Evolutionary conservation across 306 rosid species (phyloP), one percentile per base, ranked within the genome.

Genomic region (Citrullus colocynthis): DNA sequence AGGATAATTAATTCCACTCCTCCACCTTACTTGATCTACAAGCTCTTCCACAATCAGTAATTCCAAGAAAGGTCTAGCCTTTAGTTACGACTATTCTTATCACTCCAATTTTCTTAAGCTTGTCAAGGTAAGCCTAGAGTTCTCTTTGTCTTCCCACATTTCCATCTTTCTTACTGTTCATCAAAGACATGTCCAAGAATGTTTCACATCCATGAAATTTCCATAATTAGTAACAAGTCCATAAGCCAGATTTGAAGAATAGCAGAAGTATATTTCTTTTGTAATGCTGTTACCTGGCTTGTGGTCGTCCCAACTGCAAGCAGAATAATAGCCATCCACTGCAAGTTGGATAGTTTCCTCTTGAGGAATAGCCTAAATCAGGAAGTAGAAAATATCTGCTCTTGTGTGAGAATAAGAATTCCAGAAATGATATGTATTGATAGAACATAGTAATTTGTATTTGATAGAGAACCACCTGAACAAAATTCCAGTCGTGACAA

Each of bases 261-360:
- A 48, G n/a, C 6, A 24, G 21, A 71, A 71, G 55, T 7, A 28
- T 45, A 39, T 7, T 45, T 71, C 59, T 24, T 48, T 71, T 71
- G n/a, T 48, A 52, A 6, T 32, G 64, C 49, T n/a, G 44, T 78
- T 48, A 91, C 96, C 96, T 94, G 98, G 88, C 98, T 94, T 36
- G 97, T 92, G 88, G 98, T 94, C 73, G 98, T 89, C 82, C 97
- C 98, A 62, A 94, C 88, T 79, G 98, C 98, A 90, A 94, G 83
- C 36, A 94, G 63, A 81, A 89, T 66, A 85, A 94, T 77, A 36
- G 96, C 98, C 85, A 92, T 89, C 98, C 97, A 90, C 82, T 89
- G 97, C 82, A 94, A 85, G 83, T 88, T 89, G 36, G 97, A 90
- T 84, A 94, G 88, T 87, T 85, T 94, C 89, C 85, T 90, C 80